These are phyloP conservation scores for Akanthomyces uredinophilus DNA, from an alignment of 2,329 filamentous ascomycete genomes.

Conservation along the genomic window DNA sequence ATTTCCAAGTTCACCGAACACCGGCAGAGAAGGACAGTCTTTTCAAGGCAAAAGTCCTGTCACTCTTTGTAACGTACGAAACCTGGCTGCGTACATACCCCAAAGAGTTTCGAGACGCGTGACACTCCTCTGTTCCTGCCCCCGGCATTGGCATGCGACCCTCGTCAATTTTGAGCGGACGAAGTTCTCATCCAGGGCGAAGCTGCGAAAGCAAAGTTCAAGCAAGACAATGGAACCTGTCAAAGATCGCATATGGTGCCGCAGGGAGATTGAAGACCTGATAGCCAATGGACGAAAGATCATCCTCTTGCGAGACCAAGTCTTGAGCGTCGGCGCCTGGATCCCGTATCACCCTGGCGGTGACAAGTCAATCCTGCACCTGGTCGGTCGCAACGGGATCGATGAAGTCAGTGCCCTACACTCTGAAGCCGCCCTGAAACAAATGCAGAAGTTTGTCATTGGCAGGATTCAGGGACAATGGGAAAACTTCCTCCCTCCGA, in stretches of 20 bases:
- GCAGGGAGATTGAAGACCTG: constrained; percentile 52
- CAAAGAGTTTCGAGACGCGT: too few relatives aligned
- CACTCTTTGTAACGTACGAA: too few relatives aligned
- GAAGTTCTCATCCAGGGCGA: too few relatives aligned
- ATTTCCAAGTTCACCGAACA: too few relatives aligned
- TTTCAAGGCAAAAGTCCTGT: too few relatives aligned
- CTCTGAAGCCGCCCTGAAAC: constrained; percentile 68
- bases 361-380: constrained; percentile 82
- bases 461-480: constrained; percentile 76
- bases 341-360: constrained; percentile 87
- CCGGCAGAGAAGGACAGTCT: too few relatives aligned
- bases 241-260: background rate
- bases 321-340: constrained; percentile 86
- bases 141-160: too few relatives aligned
- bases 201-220: too few relatives aligned
- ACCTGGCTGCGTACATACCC: too few relatives aligned
- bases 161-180: too few relatives aligned
- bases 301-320: constrained; percentile 73
- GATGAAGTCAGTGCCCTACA: constrained; percentile 92
- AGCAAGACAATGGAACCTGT: background rate
- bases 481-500: constrained; percentile 84
- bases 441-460: constrained; percentile 79
- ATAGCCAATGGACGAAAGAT: constrained; percentile 79
- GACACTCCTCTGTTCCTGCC: too few relatives aligned
- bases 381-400: constrained; percentile 90